These are phyloP conservation scores for Groenewaldozyma auringiensis DNA, from an alignment of 1,139 yeast species.

Conservation along the genomic window DNA sequence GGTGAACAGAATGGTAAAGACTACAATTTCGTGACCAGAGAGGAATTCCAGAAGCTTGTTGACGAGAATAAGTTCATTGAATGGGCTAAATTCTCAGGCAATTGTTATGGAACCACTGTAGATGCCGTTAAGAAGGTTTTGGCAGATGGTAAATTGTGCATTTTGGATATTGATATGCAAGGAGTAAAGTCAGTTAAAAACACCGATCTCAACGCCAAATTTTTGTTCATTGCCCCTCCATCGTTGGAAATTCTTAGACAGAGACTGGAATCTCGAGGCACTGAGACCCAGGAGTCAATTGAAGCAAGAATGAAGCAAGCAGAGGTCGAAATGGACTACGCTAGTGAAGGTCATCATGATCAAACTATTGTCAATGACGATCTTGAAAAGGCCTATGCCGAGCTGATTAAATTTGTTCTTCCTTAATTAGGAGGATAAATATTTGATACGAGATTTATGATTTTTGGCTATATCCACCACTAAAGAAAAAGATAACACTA, in stretches of 20 bases:
- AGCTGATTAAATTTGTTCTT: conserved; percentile 56
- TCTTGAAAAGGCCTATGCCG: conserved; percentile 75
- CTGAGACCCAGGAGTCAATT: conserved; percentile 81
- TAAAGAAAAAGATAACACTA: too few species aligned
- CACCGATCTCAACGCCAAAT: conserved; percentile 76
- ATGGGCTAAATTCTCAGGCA: conserved; percentile 97
- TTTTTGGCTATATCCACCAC: too few species aligned
- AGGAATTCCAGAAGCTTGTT: conserved; percentile 68
- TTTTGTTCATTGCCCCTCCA: conserved; percentile 86
- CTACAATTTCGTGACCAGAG: conserved; percentile 77
- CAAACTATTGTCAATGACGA: conserved; percentile 82
- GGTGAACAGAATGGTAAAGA: conserved; percentile 89
- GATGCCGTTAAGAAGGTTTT: conserved; percentile 73
- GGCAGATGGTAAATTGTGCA: conserved; percentile 54
- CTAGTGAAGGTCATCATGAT: conserved; percentile 90
- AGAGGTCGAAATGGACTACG: conserved; percentile 75
- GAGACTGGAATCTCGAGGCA: conserved; percentile 83
- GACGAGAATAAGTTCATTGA: conserved; percentile 75
- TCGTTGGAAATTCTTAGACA: conserved; percentile 64
- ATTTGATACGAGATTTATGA: too few species aligned
- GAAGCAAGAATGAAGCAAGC: conserved; percentile 84
- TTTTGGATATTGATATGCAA: conserved; percentile 97
- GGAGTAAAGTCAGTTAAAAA: conserved; percentile 90
- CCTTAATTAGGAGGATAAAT: too few species aligned
- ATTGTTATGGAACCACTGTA: conserved; percentile 90